Conservation (phyloP, 352 stramenopile genomes). For the Phytophthora pseudosyringae region DNA sequence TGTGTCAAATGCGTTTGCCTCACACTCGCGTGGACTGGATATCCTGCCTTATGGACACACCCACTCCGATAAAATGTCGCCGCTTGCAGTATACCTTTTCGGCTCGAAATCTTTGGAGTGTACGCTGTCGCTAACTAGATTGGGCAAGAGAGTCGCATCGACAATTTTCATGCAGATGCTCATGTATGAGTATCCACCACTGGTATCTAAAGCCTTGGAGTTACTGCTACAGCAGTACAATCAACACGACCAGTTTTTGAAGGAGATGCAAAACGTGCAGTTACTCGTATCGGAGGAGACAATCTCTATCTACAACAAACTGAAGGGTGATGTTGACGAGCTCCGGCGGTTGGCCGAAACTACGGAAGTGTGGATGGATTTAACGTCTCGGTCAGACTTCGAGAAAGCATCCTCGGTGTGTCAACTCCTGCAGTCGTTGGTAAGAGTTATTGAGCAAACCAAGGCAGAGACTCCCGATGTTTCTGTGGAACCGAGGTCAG, state of each 20-base stretch:
- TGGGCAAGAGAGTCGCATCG: conserved; percentile 51
- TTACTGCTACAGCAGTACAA: conserved; percentile 78
- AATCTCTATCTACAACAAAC: conserved; percentile 67
- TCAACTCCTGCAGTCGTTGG: conserved; percentile 50
- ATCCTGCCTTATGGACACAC: conserved; percentile 24
- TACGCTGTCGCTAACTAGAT: conserved; percentile 57
- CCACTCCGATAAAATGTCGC: conserved; percentile 49
- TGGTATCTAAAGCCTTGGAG: conserved; percentile 77
- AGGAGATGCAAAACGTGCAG: conserved; percentile 67
- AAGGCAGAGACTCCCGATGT: background rate
- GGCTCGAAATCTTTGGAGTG: conserved; percentile 59
- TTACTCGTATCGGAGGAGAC: conserved; percentile 67
- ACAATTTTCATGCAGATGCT: conserved; percentile 81
- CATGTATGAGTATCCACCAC: conserved; percentile 79
- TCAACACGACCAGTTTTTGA: conserved; percentile 74
- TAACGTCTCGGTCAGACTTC: conserved; percentile 76
- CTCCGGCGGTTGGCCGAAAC: conserved; percentile 69
- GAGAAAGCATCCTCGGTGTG: conserved; percentile 62
- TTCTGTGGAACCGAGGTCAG: conserved; percentile 2
- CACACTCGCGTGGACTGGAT: conserved; percentile 26
- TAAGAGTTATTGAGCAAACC: conserved; percentile 40
- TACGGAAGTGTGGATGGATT: conserved; percentile 85
- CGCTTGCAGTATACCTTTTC: conserved; percentile 56
- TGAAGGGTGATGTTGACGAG: conserved; percentile 74
- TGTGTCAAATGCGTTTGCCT: conserved; percentile 17